Conservation (phyloP, 2,329 filamentous ascomycete genomes). For the Penicillium sclerotiorum region DNA sequence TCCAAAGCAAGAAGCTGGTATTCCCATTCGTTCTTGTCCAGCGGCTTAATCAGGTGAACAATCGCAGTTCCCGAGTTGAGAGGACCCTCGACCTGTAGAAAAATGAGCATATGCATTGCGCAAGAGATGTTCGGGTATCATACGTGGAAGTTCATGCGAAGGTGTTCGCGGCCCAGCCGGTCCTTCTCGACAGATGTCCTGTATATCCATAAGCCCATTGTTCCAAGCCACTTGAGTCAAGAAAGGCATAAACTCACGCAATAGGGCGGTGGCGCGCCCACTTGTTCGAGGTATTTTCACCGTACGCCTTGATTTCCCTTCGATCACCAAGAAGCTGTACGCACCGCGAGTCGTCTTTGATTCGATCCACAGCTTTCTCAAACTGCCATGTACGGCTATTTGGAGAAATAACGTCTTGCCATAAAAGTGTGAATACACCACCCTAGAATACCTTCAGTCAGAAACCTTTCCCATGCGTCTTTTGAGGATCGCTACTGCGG, state of each 20-base stretch:
- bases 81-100: conserved; percentile 71
- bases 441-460: conserved; percentile 52
- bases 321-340: conserved; percentile 72
- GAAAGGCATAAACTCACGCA: conserved; percentile 39
- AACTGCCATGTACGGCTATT: conserved; percentile 86
- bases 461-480: not conserved
- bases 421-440: conserved; percentile 77
- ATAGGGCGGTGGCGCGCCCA: conserved; percentile 70
- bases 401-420: conserved; percentile 78
- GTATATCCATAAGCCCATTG: not conserved
- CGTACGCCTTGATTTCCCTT: conserved; percentile 76
- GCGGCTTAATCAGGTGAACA: conserved; percentile 73
- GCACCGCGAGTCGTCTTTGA: conserved; percentile 73
- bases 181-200: conserved; percentile 72
- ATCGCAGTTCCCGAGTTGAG: conserved; percentile 71
- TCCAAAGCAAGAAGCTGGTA: conserved; percentile 83
- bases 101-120: not conserved
- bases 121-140: conserved; percentile 27
- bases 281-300: conserved; percentile 77
- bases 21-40: conserved; percentile 67
- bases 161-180: conserved; percentile 72
- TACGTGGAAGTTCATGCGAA: conserved; percentile 84
- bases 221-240: not conserved
- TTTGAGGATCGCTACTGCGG: not conserved
- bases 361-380: conserved; percentile 79